phyloP scores from a whole-genome alignment of 2,329 filamentous ascomycete genomes.

The Fusarium longipes region DNA sequence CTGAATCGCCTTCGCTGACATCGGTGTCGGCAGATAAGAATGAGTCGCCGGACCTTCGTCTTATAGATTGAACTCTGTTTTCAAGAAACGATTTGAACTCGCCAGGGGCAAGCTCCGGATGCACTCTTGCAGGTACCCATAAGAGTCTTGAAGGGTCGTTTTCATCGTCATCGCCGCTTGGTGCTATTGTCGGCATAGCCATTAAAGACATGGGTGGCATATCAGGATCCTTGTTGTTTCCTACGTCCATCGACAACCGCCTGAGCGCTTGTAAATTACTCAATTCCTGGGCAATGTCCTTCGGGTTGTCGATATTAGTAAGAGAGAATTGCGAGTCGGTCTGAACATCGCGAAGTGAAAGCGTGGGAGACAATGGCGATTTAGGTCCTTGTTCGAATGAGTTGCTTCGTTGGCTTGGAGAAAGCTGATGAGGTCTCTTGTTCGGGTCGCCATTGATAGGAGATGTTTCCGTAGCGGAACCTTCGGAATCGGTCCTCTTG shows the following conservation, averaged over 20 bases:
- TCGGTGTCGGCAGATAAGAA: slow-evolving; percentile 68
- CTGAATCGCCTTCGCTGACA: slow-evolving; percentile 64
- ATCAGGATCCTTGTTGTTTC: slow-evolving; percentile 77
- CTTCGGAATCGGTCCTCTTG: slow-evolving; percentile 61
- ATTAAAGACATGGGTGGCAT: slow-evolving; percentile 76
- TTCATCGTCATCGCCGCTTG: slow-evolving; percentile 80
- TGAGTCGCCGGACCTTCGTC: slow-evolving; percentile 81
- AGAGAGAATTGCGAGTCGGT: slow-evolving; percentile 78
- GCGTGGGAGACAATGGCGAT: slow-evolving; percentile 63
- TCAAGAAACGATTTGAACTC: slow-evolving; percentile 98
- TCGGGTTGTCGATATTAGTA: slow-evolving; percentile 89
- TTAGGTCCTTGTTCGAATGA: slow-evolving; percentile 56
- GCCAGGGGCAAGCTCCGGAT: slow-evolving; percentile 92
- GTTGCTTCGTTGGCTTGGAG: slow-evolving; percentile 55
- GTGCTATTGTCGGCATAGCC: slow-evolving; percentile 78
- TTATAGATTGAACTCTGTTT: slow-evolving; percentile 89
- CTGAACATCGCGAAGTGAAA: slow-evolving; percentile 65
- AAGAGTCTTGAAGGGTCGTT: slow-evolving; percentile 89
- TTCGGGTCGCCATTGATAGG: slow-evolving; percentile 50
- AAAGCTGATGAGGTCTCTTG: slow-evolving; percentile 58
- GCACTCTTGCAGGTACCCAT: slow-evolving; percentile 94
- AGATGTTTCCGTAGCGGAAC: slow-evolving; percentile 48
- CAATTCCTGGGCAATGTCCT: slow-evolving; percentile 89
- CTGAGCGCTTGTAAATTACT: slow-evolving; percentile 91
- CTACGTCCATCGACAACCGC: slow-evolving; percentile 94